A percentile compares a stretch with the other conserved stretches of the same genome.
Evolutionary conservation across 257 asterid species (phyloP).

Genomic region (Knoxia roxburghii): DNA sequence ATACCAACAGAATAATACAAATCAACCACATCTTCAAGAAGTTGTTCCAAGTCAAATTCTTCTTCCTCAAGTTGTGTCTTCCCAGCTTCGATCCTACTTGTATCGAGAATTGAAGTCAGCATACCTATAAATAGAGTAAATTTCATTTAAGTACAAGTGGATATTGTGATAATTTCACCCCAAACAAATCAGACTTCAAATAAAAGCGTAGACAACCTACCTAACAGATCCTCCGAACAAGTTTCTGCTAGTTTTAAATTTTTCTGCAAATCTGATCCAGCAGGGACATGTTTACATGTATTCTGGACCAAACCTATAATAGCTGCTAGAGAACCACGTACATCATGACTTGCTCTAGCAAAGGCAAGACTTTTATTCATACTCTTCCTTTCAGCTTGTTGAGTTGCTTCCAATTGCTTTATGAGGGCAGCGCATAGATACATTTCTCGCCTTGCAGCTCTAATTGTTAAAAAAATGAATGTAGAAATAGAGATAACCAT

Average conservation of each 20-base stretch:
- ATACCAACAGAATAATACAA: slow-evolving; percentile 46
- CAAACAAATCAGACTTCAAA: background rate
- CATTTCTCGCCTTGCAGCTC: slow-evolving; percentile 52
- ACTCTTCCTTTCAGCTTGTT: slow-evolving; percentile 65
- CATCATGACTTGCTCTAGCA: too few relatives aligned
- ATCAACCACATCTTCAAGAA: slow-evolving; percentile 58
- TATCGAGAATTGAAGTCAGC: slow-evolving; percentile 62
- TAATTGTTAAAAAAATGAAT: too few relatives aligned
- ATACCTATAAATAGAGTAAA: slow-evolving; percentile 28
- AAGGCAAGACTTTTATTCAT: too few relatives aligned
- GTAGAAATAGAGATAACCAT: too few relatives aligned
- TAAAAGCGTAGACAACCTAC: slow-evolving; percentile 27
- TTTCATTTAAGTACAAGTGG: background rate
- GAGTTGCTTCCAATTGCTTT: slow-evolving; percentile 76
- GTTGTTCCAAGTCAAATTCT: slow-evolving; percentile 48
- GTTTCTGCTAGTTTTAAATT: slow-evolving; percentile 43
- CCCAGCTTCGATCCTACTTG: slow-evolving; percentile 65
- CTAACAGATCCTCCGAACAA: slow-evolving; percentile 43
- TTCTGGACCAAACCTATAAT: slow-evolving; percentile 46
- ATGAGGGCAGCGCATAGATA: slow-evolving; percentile 39
- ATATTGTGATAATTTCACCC: background rate
- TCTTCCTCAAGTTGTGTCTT: slow-evolving; percentile 57
- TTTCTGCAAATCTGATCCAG: slow-evolving; percentile 27
- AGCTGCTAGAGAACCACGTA: slow-evolving; percentile 63
- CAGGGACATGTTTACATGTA: slow-evolving; percentile 28